phyloP scores from a whole-genome alignment of 2,329 filamentous ascomycete genomes.

The Davidsoniella eucalypti region DNA sequence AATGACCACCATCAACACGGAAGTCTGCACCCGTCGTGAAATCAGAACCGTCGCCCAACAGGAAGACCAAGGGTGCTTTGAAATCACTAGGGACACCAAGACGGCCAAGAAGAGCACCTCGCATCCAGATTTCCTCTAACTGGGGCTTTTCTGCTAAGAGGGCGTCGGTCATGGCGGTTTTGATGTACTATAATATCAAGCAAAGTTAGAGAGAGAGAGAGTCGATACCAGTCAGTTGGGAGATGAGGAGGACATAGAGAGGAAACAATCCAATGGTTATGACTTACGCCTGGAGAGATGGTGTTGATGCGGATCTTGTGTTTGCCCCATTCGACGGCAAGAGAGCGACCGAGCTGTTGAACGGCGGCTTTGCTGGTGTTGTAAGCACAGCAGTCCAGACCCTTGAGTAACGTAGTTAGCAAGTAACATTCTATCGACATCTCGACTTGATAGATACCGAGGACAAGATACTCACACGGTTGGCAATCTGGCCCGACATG shows the following conservation, averaged over 20 bases:
- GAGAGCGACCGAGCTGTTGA: slow-evolving; percentile 40
- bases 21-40: slow-evolving; percentile 28
- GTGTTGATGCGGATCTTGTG: slow-evolving; percentile 50
- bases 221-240: too few relatives aligned
- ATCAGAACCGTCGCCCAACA: too few relatives aligned
- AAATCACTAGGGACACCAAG: too few relatives aligned
- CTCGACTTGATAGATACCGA: slow-evolving; percentile 8
- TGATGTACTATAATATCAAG: too few relatives aligned
- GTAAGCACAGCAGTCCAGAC: slow-evolving; percentile 45
- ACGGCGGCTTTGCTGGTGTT: slow-evolving; percentile 47
- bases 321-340: slow-evolving; percentile 45
- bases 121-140: too few relatives aligned
- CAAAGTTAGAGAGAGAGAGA: too few relatives aligned
- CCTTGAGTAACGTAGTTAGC: slow-evolving; percentile 22
- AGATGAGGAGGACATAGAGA: too few relatives aligned
- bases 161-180: too few relatives aligned
- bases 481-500: slow-evolving; percentile 33
- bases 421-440: not conserved
- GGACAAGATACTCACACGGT: slow-evolving; percentile 24
- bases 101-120: too few relatives aligned
- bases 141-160: too few relatives aligned
- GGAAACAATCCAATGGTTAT: too few relatives aligned
- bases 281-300: slow-evolving; percentile 39
- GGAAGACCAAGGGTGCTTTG: too few relatives aligned
- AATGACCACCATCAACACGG: slow-evolving; percentile 41